These are phyloP conservation scores for Fragilariopsis cylindrus DNA, from an alignment of 108 stramenopile species.

Conservation along the genomic window DNA sequence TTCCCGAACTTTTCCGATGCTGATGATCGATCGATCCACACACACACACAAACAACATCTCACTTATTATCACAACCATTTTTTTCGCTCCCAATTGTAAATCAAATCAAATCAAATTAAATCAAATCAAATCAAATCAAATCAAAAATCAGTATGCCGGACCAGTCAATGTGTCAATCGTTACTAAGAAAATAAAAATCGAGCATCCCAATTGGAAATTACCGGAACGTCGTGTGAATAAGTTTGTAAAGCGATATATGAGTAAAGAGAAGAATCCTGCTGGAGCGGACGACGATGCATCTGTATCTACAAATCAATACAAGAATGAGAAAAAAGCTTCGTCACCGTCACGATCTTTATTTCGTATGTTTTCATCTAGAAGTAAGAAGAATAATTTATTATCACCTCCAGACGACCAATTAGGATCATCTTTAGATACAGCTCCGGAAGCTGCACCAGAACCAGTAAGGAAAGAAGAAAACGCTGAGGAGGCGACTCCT, in stretches of 20 bases:
- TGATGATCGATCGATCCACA: not conserved
- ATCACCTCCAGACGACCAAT: not conserved
- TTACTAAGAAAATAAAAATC: constrained; percentile 1
- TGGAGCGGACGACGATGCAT: constrained; percentile 23
- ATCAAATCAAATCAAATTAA: too few relatives aligned
- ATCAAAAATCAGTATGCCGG: not conserved
- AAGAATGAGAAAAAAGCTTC: not conserved
- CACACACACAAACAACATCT: not conserved
- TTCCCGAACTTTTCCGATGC: not conserved
- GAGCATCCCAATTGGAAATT: constrained; percentile 43
- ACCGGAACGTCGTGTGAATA: constrained; percentile 43
- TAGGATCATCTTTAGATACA: constrained; percentile 7
- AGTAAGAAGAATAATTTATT: not conserved
- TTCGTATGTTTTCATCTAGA: constrained; percentile 8
- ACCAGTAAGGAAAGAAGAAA: not conserved
- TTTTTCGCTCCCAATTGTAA: too few relatives aligned
- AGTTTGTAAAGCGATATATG: constrained; percentile 34
- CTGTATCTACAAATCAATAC: not conserved
- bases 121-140: not conserved
- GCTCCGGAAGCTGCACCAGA: constrained; percentile 8
- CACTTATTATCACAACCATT: too few relatives aligned
- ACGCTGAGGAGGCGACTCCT: not conserved
- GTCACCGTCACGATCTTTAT: not conserved
- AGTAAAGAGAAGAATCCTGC: not conserved
- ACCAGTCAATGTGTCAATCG: not conserved